Base-by-base conservation (phyloP, 371 early-diverging fungal genomes). In the Nematocida sp. region DNA sequence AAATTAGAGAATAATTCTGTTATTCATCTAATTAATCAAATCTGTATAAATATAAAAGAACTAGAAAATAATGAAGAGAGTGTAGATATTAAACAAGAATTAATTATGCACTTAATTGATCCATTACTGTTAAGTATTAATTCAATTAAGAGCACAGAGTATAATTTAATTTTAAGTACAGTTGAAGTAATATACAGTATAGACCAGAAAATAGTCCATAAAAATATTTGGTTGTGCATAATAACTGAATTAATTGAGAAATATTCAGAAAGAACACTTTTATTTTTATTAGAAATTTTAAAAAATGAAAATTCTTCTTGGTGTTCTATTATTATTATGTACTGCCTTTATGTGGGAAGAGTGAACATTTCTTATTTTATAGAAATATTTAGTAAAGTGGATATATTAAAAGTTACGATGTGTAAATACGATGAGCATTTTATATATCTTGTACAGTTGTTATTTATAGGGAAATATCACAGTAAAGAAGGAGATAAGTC, bases 1-100 rank as follows among this genome's bases (percentile, higher is more conserved):
- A 27, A 23, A 6, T n/a, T 23, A 58, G 4, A 58, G 20, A 58
- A 23, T 23, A 23, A 58, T 9, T 11, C 0, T n/a, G 7, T 39
- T 45, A 11, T 64, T 15, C 11, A 44, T 42, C 11, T 42, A 42
- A 11, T 23, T 11, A 18, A 42, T 42, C 11, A 23, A 60, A 33
- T 60, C 9, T 60, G 64, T 42, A 45, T 42, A 64, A 42, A 64
- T 27, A 42, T 13, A 58, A 58, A 58, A 58, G 58, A 23, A 58
- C 58, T 27, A n/a, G 23, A n/a, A 23, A n/a, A 58, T 27, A 58
- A 27, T 27, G 9, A 27, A 58, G 18, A 18, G 0, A 0, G 18
- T 9, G 18, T 50, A 9, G 18, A 50, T 1, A 18, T 50, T 13
- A 13, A 13, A 18, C 52, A 50, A 3, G 52, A 50, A 18, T 50